Evolutionary conservation across 2,329 filamentous ascomycete species (phyloP).

Genomic region (Fusarium domesticum): DNA sequence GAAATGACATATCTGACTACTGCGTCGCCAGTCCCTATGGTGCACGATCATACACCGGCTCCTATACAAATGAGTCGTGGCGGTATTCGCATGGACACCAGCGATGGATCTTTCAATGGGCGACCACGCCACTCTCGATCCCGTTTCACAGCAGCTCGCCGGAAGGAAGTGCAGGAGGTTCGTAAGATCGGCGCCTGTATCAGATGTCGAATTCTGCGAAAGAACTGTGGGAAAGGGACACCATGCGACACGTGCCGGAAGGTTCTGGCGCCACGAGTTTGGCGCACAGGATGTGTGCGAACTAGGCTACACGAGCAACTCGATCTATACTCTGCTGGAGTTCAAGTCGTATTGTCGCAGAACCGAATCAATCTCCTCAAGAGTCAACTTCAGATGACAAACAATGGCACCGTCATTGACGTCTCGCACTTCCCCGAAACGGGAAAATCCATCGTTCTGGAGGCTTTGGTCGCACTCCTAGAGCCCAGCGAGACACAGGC

Average conservation of each 20-base stretch:
- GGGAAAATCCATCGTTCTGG: constrained; percentile 42
- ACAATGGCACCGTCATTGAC: constrained; percentile 51
- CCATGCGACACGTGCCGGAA: constrained; percentile 63
- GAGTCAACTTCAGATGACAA: constrained; percentile 46
- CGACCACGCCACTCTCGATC: constrained; percentile 53
- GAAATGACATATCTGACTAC: constrained; percentile 50
- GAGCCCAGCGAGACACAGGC: constrained; percentile 38
- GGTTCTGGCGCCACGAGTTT: constrained; percentile 62
- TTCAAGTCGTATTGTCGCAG: constrained; percentile 61
- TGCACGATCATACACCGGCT: constrained; percentile 31
- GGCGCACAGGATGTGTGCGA: constrained; percentile 61
- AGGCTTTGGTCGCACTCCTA: constrained; percentile 33
- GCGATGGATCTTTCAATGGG: constrained; percentile 42
- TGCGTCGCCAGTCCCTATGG: constrained; percentile 32
- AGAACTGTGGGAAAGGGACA: constrained; percentile 62
- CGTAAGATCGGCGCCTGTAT: constrained; percentile 65
- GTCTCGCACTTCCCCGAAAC: constrained; percentile 58
- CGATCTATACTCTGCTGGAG: constrained; percentile 61
- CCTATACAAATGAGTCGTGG: constrained; percentile 40
- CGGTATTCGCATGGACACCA: constrained; percentile 53
- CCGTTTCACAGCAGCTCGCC: constrained; percentile 55
- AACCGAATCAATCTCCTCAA: constrained; percentile 57
- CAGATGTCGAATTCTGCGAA: constrained; percentile 62
- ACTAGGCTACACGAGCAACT: constrained; percentile 60
- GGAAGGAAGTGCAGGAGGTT: constrained; percentile 63